Conservation (phyloP, 2,329 filamentous ascomycete genomes). For the Penicillium griseofulvum region DNA sequence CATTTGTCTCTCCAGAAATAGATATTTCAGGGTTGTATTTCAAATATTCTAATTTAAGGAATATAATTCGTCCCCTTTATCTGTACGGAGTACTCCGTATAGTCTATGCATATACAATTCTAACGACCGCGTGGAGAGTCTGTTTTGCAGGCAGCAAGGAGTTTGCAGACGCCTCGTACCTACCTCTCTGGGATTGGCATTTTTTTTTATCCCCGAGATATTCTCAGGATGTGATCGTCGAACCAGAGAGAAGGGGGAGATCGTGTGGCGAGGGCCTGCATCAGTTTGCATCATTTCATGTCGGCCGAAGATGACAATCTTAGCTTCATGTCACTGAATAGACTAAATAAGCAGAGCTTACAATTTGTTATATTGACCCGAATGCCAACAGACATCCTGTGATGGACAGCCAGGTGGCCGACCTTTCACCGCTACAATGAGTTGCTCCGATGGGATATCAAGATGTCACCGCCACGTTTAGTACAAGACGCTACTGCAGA, state of each 20-base stretch:
- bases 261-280: not conserved
- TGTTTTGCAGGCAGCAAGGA: conserved; percentile 11
- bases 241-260: not conserved
- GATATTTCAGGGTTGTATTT: not conserved
- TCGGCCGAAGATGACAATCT: not conserved
- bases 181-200: not conserved
- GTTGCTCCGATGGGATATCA: conserved; percentile 7
- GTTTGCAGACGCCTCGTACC: not conserved
- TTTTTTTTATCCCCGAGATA: not conserved
- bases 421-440: conserved; percentile 25
- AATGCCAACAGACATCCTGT: not conserved
- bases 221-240: conserved; percentile 5
- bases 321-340: not conserved
- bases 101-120: not conserved
- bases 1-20: not conserved
- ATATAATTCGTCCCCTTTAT: not conserved
- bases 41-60: not conserved
- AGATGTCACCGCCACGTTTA: conserved; percentile 27
- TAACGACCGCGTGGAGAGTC: conserved; percentile 8
- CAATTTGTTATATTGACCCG: not conserved
- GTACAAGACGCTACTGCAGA: conserved; percentile 23
- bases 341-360: not conserved
- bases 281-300: not conserved
- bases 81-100: not conserved
- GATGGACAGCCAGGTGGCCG: conserved; percentile 7